Evolutionary conservation across 441 rosid species (phyloP).

Genomic region (Rhodomyrtus psidioides): DNA sequence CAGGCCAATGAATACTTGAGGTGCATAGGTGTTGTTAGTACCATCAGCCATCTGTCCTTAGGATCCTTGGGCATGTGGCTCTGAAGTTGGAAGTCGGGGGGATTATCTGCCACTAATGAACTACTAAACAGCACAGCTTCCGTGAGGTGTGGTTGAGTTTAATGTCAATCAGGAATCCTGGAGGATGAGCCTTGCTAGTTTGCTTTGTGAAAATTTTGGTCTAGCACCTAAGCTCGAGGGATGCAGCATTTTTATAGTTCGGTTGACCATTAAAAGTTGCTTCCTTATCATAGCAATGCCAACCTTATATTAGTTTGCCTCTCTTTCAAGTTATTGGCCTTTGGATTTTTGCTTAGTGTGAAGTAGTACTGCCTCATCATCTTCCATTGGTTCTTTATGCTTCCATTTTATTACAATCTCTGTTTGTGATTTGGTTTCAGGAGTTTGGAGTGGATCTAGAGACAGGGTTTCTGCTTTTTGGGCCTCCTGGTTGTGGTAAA

Average conservation of each 20-base stretch:
- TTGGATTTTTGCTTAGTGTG: background rate
- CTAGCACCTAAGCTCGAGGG: background rate
- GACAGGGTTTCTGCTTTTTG: conserved; percentile 90
- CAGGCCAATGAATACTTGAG: background rate
- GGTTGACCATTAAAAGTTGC: background rate
- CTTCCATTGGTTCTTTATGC: background rate
- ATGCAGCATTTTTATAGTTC: background rate
- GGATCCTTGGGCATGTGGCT: background rate
- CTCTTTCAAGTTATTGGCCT: background rate
- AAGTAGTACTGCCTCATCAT: background rate
- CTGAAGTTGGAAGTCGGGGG: background rate
- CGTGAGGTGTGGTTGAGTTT: background rate
- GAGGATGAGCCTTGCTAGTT: background rate
- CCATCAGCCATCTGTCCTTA: background rate
- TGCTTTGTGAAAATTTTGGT: background rate
- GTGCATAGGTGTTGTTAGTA: background rate
- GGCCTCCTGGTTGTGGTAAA: conserved; percentile 98
- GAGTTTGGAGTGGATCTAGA: conserved; percentile 66
- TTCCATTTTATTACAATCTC: background rate
- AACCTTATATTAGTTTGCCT: background rate
- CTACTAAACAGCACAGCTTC: background rate
- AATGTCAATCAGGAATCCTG: background rate
- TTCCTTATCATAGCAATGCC: background rate
- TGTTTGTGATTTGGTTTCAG: conserved; percentile 26
- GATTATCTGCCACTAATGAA: background rate